Conservation (phyloP, 2,329 filamentous ascomycete species). For the Leptographium procerum region DNA sequence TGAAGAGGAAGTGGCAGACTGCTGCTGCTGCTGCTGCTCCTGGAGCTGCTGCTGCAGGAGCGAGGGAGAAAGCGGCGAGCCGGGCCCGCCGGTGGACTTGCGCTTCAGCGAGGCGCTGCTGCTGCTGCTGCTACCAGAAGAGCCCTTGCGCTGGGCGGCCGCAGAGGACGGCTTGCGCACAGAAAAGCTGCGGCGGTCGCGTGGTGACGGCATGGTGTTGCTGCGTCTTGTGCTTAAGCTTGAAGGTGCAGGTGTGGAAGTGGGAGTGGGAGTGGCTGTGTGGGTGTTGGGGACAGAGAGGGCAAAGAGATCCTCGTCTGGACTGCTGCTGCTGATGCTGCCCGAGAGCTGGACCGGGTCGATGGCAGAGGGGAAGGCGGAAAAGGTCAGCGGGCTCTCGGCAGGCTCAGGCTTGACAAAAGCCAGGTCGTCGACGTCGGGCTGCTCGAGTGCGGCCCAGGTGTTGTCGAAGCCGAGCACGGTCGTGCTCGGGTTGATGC, state of each 20-base stretch:
- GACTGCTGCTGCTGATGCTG: slow-evolving; percentile 1
- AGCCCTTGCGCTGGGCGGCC: background rate
- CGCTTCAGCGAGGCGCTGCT: slow-evolving; percentile 18
- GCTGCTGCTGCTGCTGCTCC: background rate
- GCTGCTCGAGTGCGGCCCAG: slow-evolving; percentile 18
- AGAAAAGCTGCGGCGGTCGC: slow-evolving; percentile 13
- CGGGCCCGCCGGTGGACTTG: slow-evolving; percentile 17
- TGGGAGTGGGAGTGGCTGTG: background rate
- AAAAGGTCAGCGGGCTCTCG: slow-evolving; percentile 18
- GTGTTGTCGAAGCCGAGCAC: slow-evolving; percentile 18
- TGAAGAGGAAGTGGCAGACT: background rate
- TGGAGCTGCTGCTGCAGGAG: slow-evolving; percentile 1
- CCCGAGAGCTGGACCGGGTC: slow-evolving; percentile 22
- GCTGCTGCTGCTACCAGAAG: slow-evolving; percentile 9
- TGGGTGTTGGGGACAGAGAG: background rate
- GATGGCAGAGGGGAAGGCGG: slow-evolving; percentile 19
- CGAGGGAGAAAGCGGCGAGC: slow-evolving; percentile 11
- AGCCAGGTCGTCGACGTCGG: slow-evolving; percentile 14
- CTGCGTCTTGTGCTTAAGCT: too few species aligned
- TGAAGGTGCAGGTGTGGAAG: background rate
- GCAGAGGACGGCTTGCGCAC: slow-evolving; percentile 12
- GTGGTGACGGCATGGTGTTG: background rate
- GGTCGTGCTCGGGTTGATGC: slow-evolving; percentile 4
- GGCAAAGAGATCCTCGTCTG: background rate
- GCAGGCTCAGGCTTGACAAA: slow-evolving; percentile 21